These are phyloP conservation scores for Aspergillus fructus DNA, from an alignment of 2,329 filamentous ascomycete genomes.

Conservation along the genomic window DNA sequence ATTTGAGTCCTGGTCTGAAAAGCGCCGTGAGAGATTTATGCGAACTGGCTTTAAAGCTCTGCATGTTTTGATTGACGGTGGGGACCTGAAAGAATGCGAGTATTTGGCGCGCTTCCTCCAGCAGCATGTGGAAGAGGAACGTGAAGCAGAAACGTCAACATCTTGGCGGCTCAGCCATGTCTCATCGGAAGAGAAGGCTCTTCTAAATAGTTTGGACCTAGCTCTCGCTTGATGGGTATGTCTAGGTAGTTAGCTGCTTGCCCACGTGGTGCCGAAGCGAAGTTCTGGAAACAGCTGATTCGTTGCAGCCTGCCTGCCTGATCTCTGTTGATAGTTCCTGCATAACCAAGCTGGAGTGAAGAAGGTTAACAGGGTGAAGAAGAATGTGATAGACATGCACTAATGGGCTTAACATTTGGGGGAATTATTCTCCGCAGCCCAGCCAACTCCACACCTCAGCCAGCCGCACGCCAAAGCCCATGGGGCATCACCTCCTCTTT, in stretches of 20 bases:
- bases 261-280: neutral
- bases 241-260: neutral
- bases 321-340: neutral
- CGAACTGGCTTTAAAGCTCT: conserved; percentile 39
- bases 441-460: conserved; percentile 17
- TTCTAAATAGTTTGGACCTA: conserved; percentile 26
- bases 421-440: conserved; percentile 17
- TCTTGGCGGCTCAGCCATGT: conserved; percentile 9
- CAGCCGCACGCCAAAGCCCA: conserved; percentile 13
- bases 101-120: conserved; percentile 32
- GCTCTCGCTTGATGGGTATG: conserved; percentile 19
- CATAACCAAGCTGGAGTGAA: neutral
- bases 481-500: conserved; percentile 7
- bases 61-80: conserved; percentile 36
- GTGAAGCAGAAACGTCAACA: conserved; percentile 12
- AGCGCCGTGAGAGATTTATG: conserved; percentile 30
- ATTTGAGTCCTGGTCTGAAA: conserved; percentile 19
- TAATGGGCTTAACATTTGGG: neutral
- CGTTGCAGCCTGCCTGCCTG: neutral
- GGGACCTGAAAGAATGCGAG: conserved; percentile 29
- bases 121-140: conserved; percentile 27
- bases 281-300: neutral
- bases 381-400: neutral
- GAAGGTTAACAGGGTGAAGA: neutral
- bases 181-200: conserved; percentile 23